Evolutionary conservation across 2,329 filamentous ascomycete species (phyloP), one percentile per base, ranked within the genome.

Genomic region (Beauveria rudraprayagi): DNA sequence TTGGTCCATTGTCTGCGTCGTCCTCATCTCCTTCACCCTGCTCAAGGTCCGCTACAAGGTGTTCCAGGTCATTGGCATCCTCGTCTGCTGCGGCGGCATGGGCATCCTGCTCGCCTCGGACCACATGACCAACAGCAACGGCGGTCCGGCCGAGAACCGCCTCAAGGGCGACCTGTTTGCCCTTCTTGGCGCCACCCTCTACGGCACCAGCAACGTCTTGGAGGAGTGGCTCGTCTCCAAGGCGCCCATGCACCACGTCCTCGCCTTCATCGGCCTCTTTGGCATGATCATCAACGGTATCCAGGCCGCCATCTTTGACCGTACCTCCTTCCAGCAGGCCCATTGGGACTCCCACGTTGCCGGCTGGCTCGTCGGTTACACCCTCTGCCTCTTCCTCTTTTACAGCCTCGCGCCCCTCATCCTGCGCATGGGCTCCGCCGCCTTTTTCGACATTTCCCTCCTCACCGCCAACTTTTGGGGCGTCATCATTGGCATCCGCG

Each of bases 391-490:
- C 24, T 80, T 83, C 59, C 76, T 94, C 63, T 99, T 99, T 77
- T 99, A 99, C 79, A 86, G 87, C 8, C 79, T 94, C 3, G 92
- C 90, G 0, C 94, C 94, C 0, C 77, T 97, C 60, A 82, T 99
- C 65, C 87, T 97, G 75, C 90, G 94, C 66, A 89, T 97, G 78
- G 89, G 89, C 30, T 90, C 85, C 17, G 94, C 94, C 3, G 93
- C 92, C 22, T 97, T 99, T 77, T 95, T 97, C 80, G 96, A 99
- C 75, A 96, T 97, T 69, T 93, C 89, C 8, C 79, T 99, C 66
- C 80, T 99, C 63, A 97, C 94, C 2, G 91, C 87, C 68, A 97
- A 96, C 76, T 97, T 97, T 78, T 99, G 94, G 94, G 92, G 92
- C 66, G 89, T 96, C 64, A 89, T 95, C 66, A 93, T 99, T 67